Base-by-base conservation (phyloP, 805 yeast species). In the Groenewaldozyma salmanticensis region DNA sequence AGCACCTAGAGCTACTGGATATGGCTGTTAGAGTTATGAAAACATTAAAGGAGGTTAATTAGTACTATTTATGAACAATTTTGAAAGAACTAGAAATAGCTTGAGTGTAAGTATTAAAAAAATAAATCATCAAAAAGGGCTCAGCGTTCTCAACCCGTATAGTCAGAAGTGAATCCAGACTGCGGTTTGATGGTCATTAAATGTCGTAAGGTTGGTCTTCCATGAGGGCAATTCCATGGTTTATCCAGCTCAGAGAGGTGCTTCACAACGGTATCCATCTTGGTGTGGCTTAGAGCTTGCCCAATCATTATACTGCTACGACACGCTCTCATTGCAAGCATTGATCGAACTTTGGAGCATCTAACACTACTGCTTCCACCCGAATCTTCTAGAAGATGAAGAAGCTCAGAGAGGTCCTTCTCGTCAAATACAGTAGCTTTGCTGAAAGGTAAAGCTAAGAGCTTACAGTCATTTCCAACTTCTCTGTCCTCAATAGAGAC, bases 171-270 rank as follows among this genome's bases (percentile, higher is more conserved):
- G 20, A 18, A 45, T 6, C 49, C 45, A 4, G 38, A 27, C 37
- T 38, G 31, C n/a, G 32, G 40, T 18, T 48, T 51, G 4, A 65
- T 43, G 1, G 83, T 86, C 45, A 79, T 75, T 44, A 90, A 66
- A 60, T 90, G 96, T 42, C 98, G 71, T 81, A 92, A 77, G 1
- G 99, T 92, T 0, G 98, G 99, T 48, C 99, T 67, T 0, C 99
- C 98, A 61, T 92, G 99, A 0, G 99, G 99, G 51, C 78, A 72
- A 42, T 71, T 71, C 98, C 99, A 92, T 0, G 99, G 99, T 55
- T 85, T 84, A 46, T 86, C 88, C 31, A 92, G 66, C 0, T 59
- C 64, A 9, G 90, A 75, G 39, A 92, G 64, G 53, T 86, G 72
- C 22, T 64, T 57, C 4, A 92, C 88, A 2, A 92, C 76, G 31